A percentile compares a stretch with the other conserved stretches of the same genome.
phyloP scores from a whole-genome alignment of 176 grass and related monocot species.

The Oryza nivara region DNA sequence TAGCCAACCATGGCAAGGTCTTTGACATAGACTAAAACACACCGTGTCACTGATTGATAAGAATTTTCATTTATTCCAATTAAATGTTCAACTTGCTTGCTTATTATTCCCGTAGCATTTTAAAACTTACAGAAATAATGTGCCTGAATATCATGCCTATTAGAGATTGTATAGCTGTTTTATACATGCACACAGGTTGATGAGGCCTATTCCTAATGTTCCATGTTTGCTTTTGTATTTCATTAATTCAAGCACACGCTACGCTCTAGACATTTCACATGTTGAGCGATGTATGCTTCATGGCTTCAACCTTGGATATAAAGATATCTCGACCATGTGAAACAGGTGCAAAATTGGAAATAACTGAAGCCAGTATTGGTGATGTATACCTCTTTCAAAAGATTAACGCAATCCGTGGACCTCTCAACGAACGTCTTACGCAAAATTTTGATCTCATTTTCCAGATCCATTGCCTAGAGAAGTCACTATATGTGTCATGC shows the following conservation, averaged over 20 bases:
- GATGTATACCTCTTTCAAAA: conserved; percentile 77
- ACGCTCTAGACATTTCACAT: neutral
- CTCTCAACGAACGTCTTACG: conserved; percentile 64
- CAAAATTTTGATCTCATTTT: conserved; percentile 77
- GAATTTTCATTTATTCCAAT: neutral
- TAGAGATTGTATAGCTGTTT: too few species aligned
- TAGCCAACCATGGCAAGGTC: neutral
- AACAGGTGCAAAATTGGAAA: neutral
- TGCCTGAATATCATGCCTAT: neutral
- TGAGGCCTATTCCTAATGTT: too few species aligned
- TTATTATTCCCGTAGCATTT: conserved; percentile 7
- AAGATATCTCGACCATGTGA: neutral
- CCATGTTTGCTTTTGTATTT: neutral
- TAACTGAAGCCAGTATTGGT: conserved; percentile 16
- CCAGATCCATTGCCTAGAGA: conserved; percentile 86
- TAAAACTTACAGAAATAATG: neutral
- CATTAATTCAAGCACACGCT: neutral
- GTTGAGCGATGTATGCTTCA: neutral
- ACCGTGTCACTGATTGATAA: neutral
- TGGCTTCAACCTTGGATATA: conserved; percentile 17
- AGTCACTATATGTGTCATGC: conserved; percentile 19
- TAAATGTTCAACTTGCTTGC: neutral
- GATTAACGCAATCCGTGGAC: conserved; percentile 63
- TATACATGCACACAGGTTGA: too few species aligned
- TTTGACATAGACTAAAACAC: neutral